These are phyloP conservation scores for Dichomitus squalens DNA, from an alignment of 1,284 basidiomycete genomes.

Conservation along the genomic window DNA sequence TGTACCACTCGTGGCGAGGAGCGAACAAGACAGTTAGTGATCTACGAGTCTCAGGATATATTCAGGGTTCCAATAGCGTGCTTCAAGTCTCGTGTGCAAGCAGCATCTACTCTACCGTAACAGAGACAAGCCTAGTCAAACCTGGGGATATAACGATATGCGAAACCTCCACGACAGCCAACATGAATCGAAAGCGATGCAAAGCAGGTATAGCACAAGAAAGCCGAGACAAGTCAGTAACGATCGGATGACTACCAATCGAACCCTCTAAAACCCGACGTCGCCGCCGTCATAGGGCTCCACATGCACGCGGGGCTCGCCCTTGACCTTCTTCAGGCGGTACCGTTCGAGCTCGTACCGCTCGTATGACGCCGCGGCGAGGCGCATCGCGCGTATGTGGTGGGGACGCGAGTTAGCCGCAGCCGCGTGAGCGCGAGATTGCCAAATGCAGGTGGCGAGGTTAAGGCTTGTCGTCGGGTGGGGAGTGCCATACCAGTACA, in stretches of 20 bases:
- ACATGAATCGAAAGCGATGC: constrained; percentile 37
- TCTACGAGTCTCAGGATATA: too few relatives aligned
- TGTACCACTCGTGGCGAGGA: too few relatives aligned
- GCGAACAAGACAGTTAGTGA: too few relatives aligned
- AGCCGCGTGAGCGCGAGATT: constrained; percentile 79
- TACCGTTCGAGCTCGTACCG: constrained; percentile 80
- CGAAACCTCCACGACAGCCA: background rate
- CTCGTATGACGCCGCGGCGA: constrained; percentile 80
- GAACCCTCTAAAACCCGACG: constrained; percentile 61
- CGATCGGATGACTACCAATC: background rate
- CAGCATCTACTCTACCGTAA: too few relatives aligned
- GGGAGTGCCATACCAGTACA: constrained; percentile 93
- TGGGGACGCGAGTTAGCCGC: constrained; percentile 79
- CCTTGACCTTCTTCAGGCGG: constrained; percentile 65
- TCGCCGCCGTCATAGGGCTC: constrained; percentile 65
- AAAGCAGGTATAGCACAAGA: background rate
- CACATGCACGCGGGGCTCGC: constrained; percentile 56
- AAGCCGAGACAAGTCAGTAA: background rate
- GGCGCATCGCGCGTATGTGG: constrained; percentile 81
- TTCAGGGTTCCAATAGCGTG: too few relatives aligned
- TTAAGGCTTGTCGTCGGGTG: constrained; percentile 76
- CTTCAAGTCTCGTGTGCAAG: too few relatives aligned
- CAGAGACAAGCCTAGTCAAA: too few relatives aligned
- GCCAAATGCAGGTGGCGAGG: constrained; percentile 95
- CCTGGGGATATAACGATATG: background rate